These are phyloP conservation scores for Colletotrichum limetticola DNA, from an alignment of 2,329 filamentous ascomycete species.

Conservation along the genomic window DNA sequence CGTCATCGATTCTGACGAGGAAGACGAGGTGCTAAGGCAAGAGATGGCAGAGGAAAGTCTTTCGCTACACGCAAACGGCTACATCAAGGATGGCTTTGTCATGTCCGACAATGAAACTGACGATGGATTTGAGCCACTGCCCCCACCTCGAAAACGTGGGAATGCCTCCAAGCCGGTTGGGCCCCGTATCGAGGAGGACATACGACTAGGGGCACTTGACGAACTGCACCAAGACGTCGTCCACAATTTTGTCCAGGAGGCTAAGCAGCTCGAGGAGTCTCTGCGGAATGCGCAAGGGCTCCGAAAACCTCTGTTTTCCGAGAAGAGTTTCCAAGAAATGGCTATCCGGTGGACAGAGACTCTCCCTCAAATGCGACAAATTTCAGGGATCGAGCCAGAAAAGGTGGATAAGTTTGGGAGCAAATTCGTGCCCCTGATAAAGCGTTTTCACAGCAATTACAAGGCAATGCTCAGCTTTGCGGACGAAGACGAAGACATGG, in stretches of 20 bases:
- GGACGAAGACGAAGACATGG: slow-evolving; percentile 31
- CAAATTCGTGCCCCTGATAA: slow-evolving; percentile 69
- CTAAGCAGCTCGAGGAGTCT: slow-evolving; percentile 68
- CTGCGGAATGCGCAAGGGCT: slow-evolving; percentile 70
- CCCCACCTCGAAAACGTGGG: slow-evolving; percentile 40
- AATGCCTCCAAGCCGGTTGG: slow-evolving; percentile 50
- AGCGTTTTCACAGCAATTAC: slow-evolving; percentile 58
- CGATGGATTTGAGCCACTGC: slow-evolving; percentile 59
- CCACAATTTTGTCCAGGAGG: slow-evolving; percentile 72
- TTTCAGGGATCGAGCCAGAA: slow-evolving; percentile 70
- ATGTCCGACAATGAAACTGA: slow-evolving; percentile 54
- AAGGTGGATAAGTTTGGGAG: slow-evolving; percentile 72
- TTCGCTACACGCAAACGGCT: slow-evolving; percentile 52
- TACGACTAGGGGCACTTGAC: slow-evolving; percentile 62
- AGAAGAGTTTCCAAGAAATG: slow-evolving; percentile 78
- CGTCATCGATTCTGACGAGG: slow-evolving; percentile 35
- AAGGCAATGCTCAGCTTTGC: slow-evolving; percentile 58
- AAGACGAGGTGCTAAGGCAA: slow-evolving; percentile 36
- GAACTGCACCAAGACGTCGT: slow-evolving; percentile 72
- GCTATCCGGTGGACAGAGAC: slow-evolving; percentile 74
- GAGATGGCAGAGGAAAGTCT: slow-evolving; percentile 52
- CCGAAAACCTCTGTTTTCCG: slow-evolving; percentile 72
- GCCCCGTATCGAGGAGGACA: slow-evolving; percentile 68
- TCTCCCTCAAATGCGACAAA: slow-evolving; percentile 69
- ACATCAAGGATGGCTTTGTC: slow-evolving; percentile 61